A percentile compares a stretch with the other conserved stretches of the same genome.
Conservation (phyloP, 768 basidiomycete species). For the Lentinula detonsa region DNA sequence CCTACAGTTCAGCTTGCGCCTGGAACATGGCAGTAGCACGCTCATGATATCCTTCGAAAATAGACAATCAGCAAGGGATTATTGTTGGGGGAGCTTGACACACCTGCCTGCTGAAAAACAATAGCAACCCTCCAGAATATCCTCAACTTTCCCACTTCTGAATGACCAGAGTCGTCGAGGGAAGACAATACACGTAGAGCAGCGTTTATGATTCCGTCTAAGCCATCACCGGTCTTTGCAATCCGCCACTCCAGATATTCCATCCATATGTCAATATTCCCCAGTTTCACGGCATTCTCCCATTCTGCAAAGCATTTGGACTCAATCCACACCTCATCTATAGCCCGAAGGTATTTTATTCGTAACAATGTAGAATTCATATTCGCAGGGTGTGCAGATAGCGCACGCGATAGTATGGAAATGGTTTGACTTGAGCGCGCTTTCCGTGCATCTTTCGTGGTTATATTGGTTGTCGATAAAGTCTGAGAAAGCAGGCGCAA, state of each 20-base stretch:
- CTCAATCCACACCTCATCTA: conserved; percentile 66
- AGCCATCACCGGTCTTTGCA: conserved; percentile 35
- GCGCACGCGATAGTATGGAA: conserved; percentile 60
- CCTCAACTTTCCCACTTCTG: conserved; percentile 50
- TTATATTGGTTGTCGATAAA: conserved; percentile 52
- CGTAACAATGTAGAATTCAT: conserved; percentile 41
- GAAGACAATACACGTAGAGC: conserved; percentile 39
- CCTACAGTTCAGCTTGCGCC: conserved; percentile 79
- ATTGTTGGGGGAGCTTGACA: conserved; percentile 12
- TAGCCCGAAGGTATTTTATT: conserved; percentile 63
- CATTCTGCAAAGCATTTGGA: conserved; percentile 56
- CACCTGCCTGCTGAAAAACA: conserved; percentile 63
- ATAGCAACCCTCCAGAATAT: conserved; percentile 68
- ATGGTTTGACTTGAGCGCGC: conserved; percentile 67
- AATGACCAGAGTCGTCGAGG: conserved; percentile 33
- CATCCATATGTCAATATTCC: conserved; percentile 60
- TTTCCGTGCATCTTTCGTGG: conserved; percentile 63
- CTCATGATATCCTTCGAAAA: conserved; percentile 57
- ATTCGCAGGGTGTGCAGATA: conserved; percentile 50
- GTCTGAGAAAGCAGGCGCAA: conserved; percentile 56
- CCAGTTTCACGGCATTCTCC: conserved; percentile 55
- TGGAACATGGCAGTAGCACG: conserved; percentile 75
- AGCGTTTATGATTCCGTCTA: conserved; percentile 50
- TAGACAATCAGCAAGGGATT: not conserved
- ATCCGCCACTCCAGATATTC: conserved; percentile 80